Evolutionary conservation across 805 yeast species (phyloP), one percentile per base, ranked within the genome.

Genomic region (Myxozyma vanderwaltii): DNA sequence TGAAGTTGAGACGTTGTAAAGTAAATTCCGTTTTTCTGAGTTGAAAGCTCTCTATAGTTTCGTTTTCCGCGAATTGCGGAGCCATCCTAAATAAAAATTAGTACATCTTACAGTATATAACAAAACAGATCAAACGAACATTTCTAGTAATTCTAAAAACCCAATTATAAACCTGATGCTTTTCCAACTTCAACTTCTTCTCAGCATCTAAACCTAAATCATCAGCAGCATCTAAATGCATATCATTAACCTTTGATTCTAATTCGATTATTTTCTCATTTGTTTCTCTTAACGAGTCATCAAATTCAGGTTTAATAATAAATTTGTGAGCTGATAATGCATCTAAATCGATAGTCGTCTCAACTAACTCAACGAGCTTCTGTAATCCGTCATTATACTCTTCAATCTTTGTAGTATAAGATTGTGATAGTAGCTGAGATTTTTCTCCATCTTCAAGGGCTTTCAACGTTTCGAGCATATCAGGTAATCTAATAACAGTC

Each of bases 21-120:
- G 72, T 80, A 90, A 3, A 92, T 92, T 58, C 99, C 99, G 1
- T 97, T 96, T 71, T 94, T 94, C 31, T 90, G 95, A 0, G 97
- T 92, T 52, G 91, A 88, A 45, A 92, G 77, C 72, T 94, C 97
- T 52, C 80, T 80, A 70, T 86, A 91, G 40, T 82, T 79, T 13
- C 50, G 51, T n/a, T 63, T 56, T 29, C 66, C 62, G 67, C 98
- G 82, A 59, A 94, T 77, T 21, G 88, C 86, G 10, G 86, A 79
- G 1, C 96, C 91, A 69, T 94, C 98, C 56, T 83, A 27, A 7
- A 13, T 5, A 5, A 23, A 17, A 8, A 31, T n/a, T n/a, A n/a
- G n/a, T n/a, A n/a, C n/a, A n/a, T n/a, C n/a, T n/a, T n/a, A n/a
- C n/a, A n/a, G n/a, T n/a, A n/a, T n/a, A n/a, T n/a, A n/a, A n/a